Evolutionary conservation across 1,284 basidiomycete genomes (phyloP), one percentile per base, ranked within the genome.

Genomic region (Rhodotorula sp.): DNA sequence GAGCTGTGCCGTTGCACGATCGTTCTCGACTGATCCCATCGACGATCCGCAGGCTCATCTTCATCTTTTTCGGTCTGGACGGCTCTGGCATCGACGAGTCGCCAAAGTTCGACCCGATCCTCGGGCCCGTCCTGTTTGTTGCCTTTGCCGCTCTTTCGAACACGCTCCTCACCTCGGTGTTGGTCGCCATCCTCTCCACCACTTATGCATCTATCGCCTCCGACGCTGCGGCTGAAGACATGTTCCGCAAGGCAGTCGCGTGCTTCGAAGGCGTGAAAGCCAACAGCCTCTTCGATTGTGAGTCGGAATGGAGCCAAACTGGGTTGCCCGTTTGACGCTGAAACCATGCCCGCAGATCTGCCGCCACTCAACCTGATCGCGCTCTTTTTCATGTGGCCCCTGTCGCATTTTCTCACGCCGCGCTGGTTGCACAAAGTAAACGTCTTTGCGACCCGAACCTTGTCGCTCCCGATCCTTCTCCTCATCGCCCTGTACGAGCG

Each of bases 141-240:
- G 82, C 85, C 24, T 97, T 93, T 79, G 91, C 93, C 66, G 91
- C 89, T 0, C 79, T 93, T 59, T 88, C 88, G 0, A 91, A 89
- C 76, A 93, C 91, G 0, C 83, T 93, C 54, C 82, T 93, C 74
- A 78, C 82, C 30, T 78, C 81, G 86, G 90, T 94, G 77, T 83
- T 95, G 45, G 93, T 93, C 69, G 92, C 90, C 6, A 90, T 93
- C 66, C 81, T 94, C 53, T 91, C 91, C 8, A 91, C 91, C 78
- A 93, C 91, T 1, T 91, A 91, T 73, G 87, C 90, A 14, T 83
- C 85, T 65, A 91, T 95, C 75, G 88, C 89, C 80, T 83, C 86
- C 15, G 90, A 79, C 62, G 76, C 75, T 3, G 61, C 45, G 29
- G 63, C 60, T 22, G 66, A 93, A 88, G 91, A 92, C 81, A 83